Evolutionary conservation across 306 rosid species (phyloP).

Genomic region (Coriaria nepalensis): DNA sequence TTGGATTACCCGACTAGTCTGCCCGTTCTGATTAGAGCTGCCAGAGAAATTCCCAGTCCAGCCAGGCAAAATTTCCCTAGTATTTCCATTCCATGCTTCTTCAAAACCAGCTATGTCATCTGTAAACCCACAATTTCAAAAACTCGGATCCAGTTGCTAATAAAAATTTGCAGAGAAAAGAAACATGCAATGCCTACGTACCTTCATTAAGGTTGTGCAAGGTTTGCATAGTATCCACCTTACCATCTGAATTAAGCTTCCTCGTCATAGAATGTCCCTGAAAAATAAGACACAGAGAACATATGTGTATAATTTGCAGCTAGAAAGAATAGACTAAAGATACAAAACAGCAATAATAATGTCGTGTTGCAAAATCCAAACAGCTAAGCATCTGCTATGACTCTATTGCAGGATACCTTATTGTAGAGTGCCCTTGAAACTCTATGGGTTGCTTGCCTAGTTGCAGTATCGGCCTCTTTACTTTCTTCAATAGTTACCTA

Average conservation of each 20-base stretch:
- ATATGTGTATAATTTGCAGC: not conserved
- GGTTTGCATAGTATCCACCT: constrained; percentile 65
- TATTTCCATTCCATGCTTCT: constrained; percentile 58
- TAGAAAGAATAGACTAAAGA: not conserved
- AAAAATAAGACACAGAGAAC: constrained; percentile 5
- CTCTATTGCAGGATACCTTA: no score
- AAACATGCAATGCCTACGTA: constrained; percentile 11
- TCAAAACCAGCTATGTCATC: constrained; percentile 63
- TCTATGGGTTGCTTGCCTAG: constrained; percentile 49
- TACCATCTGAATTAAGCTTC: constrained; percentile 74
- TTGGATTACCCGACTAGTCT: not conserved
- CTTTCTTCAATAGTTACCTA: constrained; percentile 68
- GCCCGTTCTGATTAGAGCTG: constrained; percentile 1
- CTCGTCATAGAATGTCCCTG: constrained; percentile 69
- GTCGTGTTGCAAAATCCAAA: not conserved
- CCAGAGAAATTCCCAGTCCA: constrained; percentile 21
- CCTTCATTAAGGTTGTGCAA: constrained; percentile 81
- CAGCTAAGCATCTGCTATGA: no score
- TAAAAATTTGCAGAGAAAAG: not conserved
- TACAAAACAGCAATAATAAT: not conserved
- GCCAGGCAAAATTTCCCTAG: constrained; percentile 48
- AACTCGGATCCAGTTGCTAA: no score
- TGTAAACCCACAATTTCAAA: constrained; percentile 11
- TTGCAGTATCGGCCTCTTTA: constrained; percentile 73
- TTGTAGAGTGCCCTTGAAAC: constrained; percentile 53